These are phyloP conservation scores for Serendipita indica DNA, from an alignment of 768 basidiomycete species.

Conservation along the genomic window DNA sequence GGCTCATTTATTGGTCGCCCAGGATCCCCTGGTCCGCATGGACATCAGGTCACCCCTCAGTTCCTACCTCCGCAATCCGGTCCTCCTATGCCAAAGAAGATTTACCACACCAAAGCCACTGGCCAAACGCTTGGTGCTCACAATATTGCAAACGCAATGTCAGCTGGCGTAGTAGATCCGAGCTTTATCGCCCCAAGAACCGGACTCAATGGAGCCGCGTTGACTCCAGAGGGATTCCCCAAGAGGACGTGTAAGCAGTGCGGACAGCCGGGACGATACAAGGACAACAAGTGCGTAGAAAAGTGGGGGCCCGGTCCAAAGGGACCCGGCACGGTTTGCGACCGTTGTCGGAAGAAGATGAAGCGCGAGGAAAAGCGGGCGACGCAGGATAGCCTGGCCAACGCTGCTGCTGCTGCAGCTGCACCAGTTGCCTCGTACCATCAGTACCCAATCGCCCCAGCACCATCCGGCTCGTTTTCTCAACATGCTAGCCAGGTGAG, in stretches of 20 bases:
- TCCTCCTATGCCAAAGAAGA: conserved; percentile 2
- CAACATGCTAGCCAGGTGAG: background rate
- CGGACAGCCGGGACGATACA: conserved; percentile 46
- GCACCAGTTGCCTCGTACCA: conserved; percentile 9
- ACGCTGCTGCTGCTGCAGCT: conserved; percentile 18
- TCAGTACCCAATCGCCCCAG: conserved; percentile 9
- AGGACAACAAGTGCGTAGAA: conserved; percentile 74
- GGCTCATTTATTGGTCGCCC: background rate
- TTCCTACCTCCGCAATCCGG: conserved; percentile 4
- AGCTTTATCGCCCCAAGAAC: background rate
- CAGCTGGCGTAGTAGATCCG: background rate
- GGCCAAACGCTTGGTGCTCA: background rate
- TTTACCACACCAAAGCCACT: conserved; percentile 2
- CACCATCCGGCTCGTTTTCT: conserved; percentile 15
- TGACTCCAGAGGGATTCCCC: background rate
- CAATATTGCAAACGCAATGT: background rate
- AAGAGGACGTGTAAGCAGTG: conserved; percentile 6
- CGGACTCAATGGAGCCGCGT: background rate
- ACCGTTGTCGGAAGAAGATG: conserved; percentile 77
- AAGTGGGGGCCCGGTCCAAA: conserved; percentile 79
- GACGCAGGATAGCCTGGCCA: conserved; percentile 19
- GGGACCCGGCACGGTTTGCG: conserved; percentile 73
- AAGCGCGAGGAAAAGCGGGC: conserved; percentile 62
- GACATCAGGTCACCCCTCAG: background rate
- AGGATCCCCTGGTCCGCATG: background rate